Evolutionary conservation across 2,329 filamentous ascomycete species (phyloP).

Genomic region (Myotisia sp.): DNA sequence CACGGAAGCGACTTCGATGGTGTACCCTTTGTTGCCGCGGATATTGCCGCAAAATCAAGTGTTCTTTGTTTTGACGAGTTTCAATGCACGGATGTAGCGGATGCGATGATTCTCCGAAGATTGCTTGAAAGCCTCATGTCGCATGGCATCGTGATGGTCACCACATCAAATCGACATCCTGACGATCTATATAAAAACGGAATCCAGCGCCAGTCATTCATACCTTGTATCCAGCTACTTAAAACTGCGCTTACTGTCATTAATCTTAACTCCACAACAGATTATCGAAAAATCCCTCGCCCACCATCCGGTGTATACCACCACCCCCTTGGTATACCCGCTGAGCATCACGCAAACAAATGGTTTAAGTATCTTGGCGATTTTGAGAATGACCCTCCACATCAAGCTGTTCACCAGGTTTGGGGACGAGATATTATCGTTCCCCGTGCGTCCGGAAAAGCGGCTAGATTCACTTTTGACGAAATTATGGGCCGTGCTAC

Average conservation of each 20-base stretch:
- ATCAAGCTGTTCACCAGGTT: slow-evolving; percentile 64
- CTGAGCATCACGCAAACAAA: slow-evolving; percentile 68
- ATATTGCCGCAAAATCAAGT: slow-evolving; percentile 70
- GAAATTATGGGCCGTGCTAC: slow-evolving; percentile 81
- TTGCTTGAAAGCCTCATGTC: slow-evolving; percentile 85
- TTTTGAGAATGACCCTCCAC: slow-evolving; percentile 58
- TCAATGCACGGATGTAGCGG: slow-evolving; percentile 93
- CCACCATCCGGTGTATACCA: slow-evolving; percentile 91
- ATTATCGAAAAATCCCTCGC: slow-evolving; percentile 92
- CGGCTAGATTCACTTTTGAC: slow-evolving; percentile 82
- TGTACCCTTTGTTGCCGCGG: slow-evolving; percentile 83
- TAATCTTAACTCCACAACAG: slow-evolving; percentile 86
- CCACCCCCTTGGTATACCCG: slow-evolving; percentile 65
- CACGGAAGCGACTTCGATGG: slow-evolving; percentile 82
- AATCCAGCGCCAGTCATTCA: slow-evolving; percentile 86
- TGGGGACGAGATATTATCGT: slow-evolving; percentile 89
- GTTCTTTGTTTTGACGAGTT: slow-evolving; percentile 98
- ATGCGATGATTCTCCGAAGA: slow-evolving; percentile 90
- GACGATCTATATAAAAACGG: slow-evolving; percentile 96
- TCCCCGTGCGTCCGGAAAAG: slow-evolving; percentile 71
- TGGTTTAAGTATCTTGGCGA: slow-evolving; percentile 96
- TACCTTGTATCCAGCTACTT: slow-evolving; percentile 86
- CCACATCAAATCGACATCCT: slow-evolving; percentile 91
- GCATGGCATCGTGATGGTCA: slow-evolving; percentile 90
- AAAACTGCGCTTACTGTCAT: slow-evolving; percentile 74